Evolutionary conservation across 1,284 basidiomycete species (phyloP), one percentile per base, ranked within the genome.

Genomic region (Malassezia psittaci): DNA sequence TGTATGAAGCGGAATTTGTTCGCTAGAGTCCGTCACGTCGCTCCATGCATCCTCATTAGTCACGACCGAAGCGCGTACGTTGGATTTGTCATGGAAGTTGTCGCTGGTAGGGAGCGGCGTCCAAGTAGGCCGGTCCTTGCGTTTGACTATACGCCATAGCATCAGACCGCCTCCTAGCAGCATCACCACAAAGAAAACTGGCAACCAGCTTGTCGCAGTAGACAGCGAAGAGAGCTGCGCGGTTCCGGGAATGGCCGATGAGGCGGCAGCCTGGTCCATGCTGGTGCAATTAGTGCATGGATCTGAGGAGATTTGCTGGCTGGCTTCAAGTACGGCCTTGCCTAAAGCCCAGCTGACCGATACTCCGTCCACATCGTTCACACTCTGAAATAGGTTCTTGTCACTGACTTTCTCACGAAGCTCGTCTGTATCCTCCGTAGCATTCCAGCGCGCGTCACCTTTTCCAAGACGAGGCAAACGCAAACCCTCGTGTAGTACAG

Each of bases 311-410:
- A 72, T 64, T 37, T 68, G 67, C 19, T 54, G 87, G 76, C 86
- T 89, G 10, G 93, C 93, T 77, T 96, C 93, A 36, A 96, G 80
- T 0, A 98, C 90, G 83, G 96, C 96, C 76, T 96, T 96, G 43
- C 94, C 93, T 32, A 98, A 79, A 3, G 93, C 96, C 93, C 93
- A 98, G 65, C 84, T 90, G 69, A 99, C 90, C 35, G 89, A 87
- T 49, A 94, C 88, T 66, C 88, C 88, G 32, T 84, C 85, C 35
- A 99, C 87, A 35, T 84, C 83, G 74, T 96, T 90, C 77, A 94
- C 80, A 48, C 86, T 89, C 77, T 96, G 94, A 77, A 98, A 89
- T 44, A 83, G 78, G 41, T 66, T 68, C 59, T 69, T 65, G 52
- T 67, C 51, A 29, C 59, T 62, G 16, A 66, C 69, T 59, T 69